Percentiles rank a stretch among this genome's conserved stretches.
phyloP scores from a whole-genome alignment of 1,284 basidiomycete species.

The Baeospora myosura region DNA sequence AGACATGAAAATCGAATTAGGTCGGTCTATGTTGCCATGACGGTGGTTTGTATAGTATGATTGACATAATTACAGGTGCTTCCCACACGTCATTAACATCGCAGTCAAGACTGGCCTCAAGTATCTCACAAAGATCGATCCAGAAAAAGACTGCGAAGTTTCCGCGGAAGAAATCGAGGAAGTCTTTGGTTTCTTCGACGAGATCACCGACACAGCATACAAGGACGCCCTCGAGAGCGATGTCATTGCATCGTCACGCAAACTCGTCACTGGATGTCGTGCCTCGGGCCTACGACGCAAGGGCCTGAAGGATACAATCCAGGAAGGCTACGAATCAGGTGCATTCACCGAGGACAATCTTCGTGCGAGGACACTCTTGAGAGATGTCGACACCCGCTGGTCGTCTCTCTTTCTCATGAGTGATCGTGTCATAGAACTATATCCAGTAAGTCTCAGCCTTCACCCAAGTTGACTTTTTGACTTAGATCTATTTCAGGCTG shows the following conservation, averaged over 20 bases:
- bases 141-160: too few species aligned
- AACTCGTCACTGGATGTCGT: constrained; percentile 17
- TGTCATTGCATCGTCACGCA: constrained; percentile 15
- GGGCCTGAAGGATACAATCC: constrained; percentile 15
- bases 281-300: constrained; percentile 20
- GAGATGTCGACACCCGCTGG: constrained; percentile 23
- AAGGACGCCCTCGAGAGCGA: constrained; percentile 15
- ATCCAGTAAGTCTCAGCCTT: constrained; percentile 16
- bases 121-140: constrained; percentile 5
- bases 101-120: constrained; percentile 20
- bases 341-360: constrained; percentile 5
- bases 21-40: constrained; percentile 9
- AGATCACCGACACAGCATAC: constrained; percentile 10
- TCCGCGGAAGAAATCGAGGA: background rate
- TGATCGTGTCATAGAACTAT: constrained; percentile 20
- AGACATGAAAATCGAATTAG: constrained; percentile 18
- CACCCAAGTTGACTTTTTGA: too few species aligned
- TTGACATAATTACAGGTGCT: constrained; percentile 23
- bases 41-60: constrained; percentile 7
- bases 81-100: constrained; percentile 26
- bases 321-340: constrained; percentile 15
- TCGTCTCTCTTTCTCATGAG: constrained; percentile 25
- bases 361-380: constrained; percentile 14
- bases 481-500: constrained; percentile 2
- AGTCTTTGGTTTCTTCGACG: background rate